Base-by-base conservation (phyloP, 768 basidiomycete species). In the Lyophyllum decastes region DNA sequence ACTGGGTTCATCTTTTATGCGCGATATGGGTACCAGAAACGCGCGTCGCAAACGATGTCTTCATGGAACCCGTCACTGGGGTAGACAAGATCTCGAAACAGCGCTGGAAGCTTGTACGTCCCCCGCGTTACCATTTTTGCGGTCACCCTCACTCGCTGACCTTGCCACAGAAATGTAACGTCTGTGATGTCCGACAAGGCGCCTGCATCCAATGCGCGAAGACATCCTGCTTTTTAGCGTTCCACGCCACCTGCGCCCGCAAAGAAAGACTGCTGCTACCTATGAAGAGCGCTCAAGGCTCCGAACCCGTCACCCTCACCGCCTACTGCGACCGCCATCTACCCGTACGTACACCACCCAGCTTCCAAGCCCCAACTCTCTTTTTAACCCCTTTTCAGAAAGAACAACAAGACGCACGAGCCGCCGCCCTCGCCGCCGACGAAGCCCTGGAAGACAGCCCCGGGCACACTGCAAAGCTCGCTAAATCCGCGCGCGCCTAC, bases 11-110 rank as follows among this genome's bases (percentile, higher is more conserved):
- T 70, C 78, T 99, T 0, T 81, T 98, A 0, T 99, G 97, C 66
- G 94, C 96, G 3, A 95, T 99, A 52, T 99, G 94, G 94, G 87
- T 98, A 2, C 95, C 96, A 0, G 96, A 98, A 70, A 92, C 94
- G 14, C 84, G 88, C 22, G 92, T 98, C 0, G 88, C 88, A 19
- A 98, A 98, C 70, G 89, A 94, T 43, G 90, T 94, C 11, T 97
- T 98, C 69, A 98, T 98, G 97, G 97, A 99, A 66, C 97, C 97
- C 35, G 87, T 99, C 26, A 92, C 93, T 2, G 93, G 92, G 4
- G 82, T 94, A 0, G 93, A 98, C 50, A 84, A 78, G 60, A 90
- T 99, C 46, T 86, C 89, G 1, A 98, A 95, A 68, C 87, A 86
- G 64, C 81, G 96, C 9, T 98, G 95, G 96, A 97, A 90, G 72